Base-by-base conservation (phyloP, 148 eudicot genomes). In the Rhododendron henanense region DNA sequence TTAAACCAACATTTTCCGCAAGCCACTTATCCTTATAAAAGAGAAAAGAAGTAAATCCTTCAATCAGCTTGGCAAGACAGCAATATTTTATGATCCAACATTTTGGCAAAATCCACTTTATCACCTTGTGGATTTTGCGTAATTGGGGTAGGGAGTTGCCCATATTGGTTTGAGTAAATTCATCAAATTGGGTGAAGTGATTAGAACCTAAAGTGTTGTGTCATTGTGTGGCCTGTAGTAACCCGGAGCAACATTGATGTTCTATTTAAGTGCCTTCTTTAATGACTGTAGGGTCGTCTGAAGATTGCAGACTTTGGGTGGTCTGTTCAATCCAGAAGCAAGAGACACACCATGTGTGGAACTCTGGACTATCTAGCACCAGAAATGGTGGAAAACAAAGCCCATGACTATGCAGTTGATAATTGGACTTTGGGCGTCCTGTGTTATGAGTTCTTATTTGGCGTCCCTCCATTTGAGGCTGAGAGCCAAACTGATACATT, bases 221-320 rank as follows among this genome's bases (percentile, higher is more conserved):
- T 55, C 21, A 55, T 55, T 55, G 18, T 55, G 61, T 67, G 33
- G 35, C 10, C 47, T 74, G 78, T 15, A 51, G 41, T 55, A 1
- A 81, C 18, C 33, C 10, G 11, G 65, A 47, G 33, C 47, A 41
- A 45, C 5, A 28, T 59, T 44, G 13, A 65, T 21, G 67, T 53
- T 83, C 37, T 4, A 75, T 55, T 53, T 55, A 13, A 84, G 14
- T 61, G 14, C 41, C 4, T 21, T 33, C 21, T 44, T 4, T 5
- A 6, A 25, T 47, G 51, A 88, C 84, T 44, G 23, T 84, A 96
- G 99, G 98, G 98, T 59, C 94, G 92, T 83, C 85, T 96, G 81
- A 96, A 96, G 90, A 94, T 94, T 89, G 98, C 98, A 53, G 99
- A 96, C 86, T 96, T 96, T 86, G 98, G 98, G 47, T 94, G 99